Conservation (phyloP, 345 rosid genomes). For the Jatropha curcas region DNA sequence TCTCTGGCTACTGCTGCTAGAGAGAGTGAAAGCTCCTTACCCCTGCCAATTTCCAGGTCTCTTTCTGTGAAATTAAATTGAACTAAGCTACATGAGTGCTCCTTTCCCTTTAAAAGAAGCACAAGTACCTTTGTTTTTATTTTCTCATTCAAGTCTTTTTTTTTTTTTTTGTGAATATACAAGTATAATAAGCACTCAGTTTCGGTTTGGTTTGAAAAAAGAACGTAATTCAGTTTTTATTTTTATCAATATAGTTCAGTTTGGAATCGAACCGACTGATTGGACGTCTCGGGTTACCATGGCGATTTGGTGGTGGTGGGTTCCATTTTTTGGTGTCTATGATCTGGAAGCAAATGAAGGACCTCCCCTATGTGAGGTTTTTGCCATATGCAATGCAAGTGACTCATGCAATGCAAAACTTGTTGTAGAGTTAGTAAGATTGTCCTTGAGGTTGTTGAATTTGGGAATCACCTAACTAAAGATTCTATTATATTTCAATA, state of each 20-base stretch:
- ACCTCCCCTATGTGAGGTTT: constrained; percentile 3
- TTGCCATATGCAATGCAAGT: constrained; percentile 26
- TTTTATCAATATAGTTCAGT: too few relatives aligned
- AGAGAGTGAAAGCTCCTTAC: constrained; percentile 13
- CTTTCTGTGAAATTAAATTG: constrained; percentile 6
- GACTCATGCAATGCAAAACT: constrained; percentile 16
- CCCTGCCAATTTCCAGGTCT: not conserved
- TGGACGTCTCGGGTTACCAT: too few relatives aligned
- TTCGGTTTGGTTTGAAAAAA: not conserved
- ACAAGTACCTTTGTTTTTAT: not conserved
- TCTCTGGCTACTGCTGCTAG: not conserved
- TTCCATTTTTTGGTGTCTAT: not conserved
- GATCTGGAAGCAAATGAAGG: constrained; percentile 15
- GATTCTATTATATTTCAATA: not conserved
- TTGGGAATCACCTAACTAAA: not conserved
- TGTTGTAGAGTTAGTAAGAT: constrained; percentile 15
- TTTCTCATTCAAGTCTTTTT: not conserved
- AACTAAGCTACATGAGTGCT: constrained; percentile 11
- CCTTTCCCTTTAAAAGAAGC: constrained; percentile 23
- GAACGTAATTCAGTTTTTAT: too few relatives aligned
- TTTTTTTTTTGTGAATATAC: too few relatives aligned
- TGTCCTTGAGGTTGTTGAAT: constrained; percentile 22
- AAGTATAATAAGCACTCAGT: too few relatives aligned
- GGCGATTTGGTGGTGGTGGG: too few relatives aligned
- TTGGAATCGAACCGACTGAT: too few relatives aligned